Base-by-base conservation (phyloP, 306 rosid genomes). In the Lathyrus sativus region DNA sequence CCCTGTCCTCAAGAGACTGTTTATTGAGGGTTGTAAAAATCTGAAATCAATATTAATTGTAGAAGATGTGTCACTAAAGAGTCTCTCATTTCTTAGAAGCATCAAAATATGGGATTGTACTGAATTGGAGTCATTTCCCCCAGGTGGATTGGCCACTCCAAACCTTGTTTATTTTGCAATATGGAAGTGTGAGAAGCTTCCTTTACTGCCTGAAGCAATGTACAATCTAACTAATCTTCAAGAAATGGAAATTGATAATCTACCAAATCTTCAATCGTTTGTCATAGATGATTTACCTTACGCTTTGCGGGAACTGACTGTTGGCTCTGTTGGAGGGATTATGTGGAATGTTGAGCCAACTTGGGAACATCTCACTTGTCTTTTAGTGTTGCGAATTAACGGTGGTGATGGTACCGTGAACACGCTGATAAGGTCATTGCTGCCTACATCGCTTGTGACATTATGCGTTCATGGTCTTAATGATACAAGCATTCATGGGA, bases 251-350 rank as follows among this genome's bases (percentile, higher is more conserved):
- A 61, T 61, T 14, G n/a, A 11, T 37, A 35, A 37, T 18, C 68
- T 62, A 6, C 68, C 68, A 22, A 62, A 22, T 62, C 51, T 62
- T 44, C 37, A 62, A 38, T 39, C 15, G 2, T 38, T 62, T 39
- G 50, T 12, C 6, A 11, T 17, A 38, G 35, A 62, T 5, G 67
- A 12, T 39, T 62, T 62, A 10, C 50, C 67, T 11, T 5, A 0
- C 17, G 5, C 14, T 19, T 42, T 62, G 13, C 51, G 5, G 37
- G 12, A 11, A 22, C 19, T 62, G 18, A 11, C 10, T 6, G 18
- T 62, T 22, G 68, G 12, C 22, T 18, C 10, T 11, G 11, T 41
- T 11, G 12, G 53, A 19, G 37, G 68, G 53, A 22, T 4, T 41
- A 0, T 22, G 19, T 42, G 51, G 68, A 62, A 42, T 42, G 6